Evolutionary conservation across 345 rosid genomes (phyloP), one percentile per base, ranked within the genome.

Genomic region (Reutealis trisperma): DNA sequence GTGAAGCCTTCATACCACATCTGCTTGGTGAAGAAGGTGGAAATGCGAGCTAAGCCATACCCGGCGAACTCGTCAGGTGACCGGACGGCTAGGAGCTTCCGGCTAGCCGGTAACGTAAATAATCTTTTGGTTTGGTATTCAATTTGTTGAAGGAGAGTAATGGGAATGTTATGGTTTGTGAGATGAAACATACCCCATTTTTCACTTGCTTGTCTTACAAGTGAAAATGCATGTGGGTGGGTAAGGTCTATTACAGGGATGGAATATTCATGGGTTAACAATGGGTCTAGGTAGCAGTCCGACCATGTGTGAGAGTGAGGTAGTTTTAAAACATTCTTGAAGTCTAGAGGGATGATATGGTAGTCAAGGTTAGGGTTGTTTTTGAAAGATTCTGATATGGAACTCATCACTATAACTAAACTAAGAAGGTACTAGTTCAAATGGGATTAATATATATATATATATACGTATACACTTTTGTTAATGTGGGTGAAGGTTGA

Each of bases 1-100:
- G 82, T 77, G 69, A 82, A 82, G 5, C 79, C 81, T 13, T 82
- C 84, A 9, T 74, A 21, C 84, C 84, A 78, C 84, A 82, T 78
- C 47, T 69, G 37, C 70, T 78, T 82, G 11, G 16, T 14, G 25
- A 74, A 75, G 64, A 78, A 74, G 19, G 6, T 0, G 19, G 82
- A 63, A 12, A 82, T 78, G 27, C 66, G 30, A 30, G 79, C 73
- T 25, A 14, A 11, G 13, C 82, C 82, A 34, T 74, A 82, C 7
- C 84, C 84, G 3, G 64, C 12, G 5, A 60, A 12, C 2, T 72
- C 84, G 24, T 37, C 67, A 8, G 76, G 73, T 8, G 81, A 77
- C 19, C 84, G 72, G 63, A 49, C 42, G 10, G 64, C 79, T 3
- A 41, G 44, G 8, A 77, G 68, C 59, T 82, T 82, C 68, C 24